These are phyloP conservation scores for Schizophyllum amplum DNA, from an alignment of 1,284 basidiomycete genomes.

Conservation along the genomic window DNA sequence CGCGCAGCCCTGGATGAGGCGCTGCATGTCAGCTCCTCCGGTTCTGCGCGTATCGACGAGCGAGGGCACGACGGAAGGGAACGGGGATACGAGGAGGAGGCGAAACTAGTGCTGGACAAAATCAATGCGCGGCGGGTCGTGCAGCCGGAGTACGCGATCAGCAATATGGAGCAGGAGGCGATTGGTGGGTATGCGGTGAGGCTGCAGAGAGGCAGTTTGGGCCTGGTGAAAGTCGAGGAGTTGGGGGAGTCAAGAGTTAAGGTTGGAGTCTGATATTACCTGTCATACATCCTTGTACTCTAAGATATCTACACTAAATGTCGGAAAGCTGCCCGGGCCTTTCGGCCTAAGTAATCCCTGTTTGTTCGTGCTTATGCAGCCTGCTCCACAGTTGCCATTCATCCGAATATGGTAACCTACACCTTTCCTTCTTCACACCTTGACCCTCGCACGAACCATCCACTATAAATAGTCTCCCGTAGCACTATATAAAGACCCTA, in stretches of 20 bases:
- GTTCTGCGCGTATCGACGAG: neutral
- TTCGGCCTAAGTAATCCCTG: too few relatives aligned
- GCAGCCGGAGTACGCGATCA: slow-evolving; percentile 41
- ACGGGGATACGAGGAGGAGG: slow-evolving; percentile 21
- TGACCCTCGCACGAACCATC: too few relatives aligned
- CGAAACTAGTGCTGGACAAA: slow-evolving; percentile 39
- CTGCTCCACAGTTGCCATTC: too few relatives aligned
- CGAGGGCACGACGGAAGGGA: neutral
- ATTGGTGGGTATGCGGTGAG: slow-evolving; percentile 40
- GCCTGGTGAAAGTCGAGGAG: slow-evolving; percentile 22
- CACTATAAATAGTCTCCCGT: too few relatives aligned
- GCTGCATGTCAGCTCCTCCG: slow-evolving; percentile 17
- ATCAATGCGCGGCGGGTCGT: slow-evolving; percentile 45
- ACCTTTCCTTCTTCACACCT: too few relatives aligned
- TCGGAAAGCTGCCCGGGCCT: too few relatives aligned
- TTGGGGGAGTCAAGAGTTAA: too few relatives aligned
- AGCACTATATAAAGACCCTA: too few relatives aligned
- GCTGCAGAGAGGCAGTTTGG: slow-evolving; percentile 38
- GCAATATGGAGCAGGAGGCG: slow-evolving; percentile 46
- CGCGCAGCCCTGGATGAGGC: slow-evolving; percentile 31
- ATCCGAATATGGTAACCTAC: too few relatives aligned
- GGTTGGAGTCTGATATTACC: too few relatives aligned
- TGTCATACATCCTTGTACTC: slow-evolving; percentile 22
- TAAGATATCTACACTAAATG: too few relatives aligned
- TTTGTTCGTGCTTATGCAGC: too few relatives aligned